Percentiles rank a stretch among this genome's conserved stretches.
phyloP scores from a whole-genome alignment of 805 yeast genomes.

The Zygosaccharomyces bailii region DNA sequence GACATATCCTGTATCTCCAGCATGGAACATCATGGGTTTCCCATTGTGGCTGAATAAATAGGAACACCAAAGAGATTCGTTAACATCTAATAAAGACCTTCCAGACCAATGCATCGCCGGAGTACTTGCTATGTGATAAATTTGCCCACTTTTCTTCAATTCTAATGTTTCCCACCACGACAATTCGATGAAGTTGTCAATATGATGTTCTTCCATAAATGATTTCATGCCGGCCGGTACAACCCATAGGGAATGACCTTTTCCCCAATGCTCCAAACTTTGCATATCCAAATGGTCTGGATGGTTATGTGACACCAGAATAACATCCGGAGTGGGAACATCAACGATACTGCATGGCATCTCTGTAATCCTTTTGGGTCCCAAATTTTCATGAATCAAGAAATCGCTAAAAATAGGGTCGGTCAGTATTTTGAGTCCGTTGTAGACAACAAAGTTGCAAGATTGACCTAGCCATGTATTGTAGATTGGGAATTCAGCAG shows the following conservation, averaged over 20 bases:
- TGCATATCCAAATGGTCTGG: constrained; percentile 87
- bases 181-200: constrained; percentile 66
- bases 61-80: constrained; percentile 84
- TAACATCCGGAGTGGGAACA: constrained; percentile 65
- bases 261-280: constrained; percentile 42
- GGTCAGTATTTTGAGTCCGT: constrained; percentile 71
- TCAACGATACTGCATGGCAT: constrained; percentile 64
- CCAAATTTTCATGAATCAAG: constrained; percentile 58
- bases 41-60: constrained; percentile 66
- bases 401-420: constrained; percentile 78
- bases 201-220: constrained; percentile 56
- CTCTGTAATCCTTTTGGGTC: constrained; percentile 83
- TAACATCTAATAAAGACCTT: constrained; percentile 72
- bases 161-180: constrained; percentile 86
- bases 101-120: constrained; percentile 99
- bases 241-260: constrained; percentile 60
- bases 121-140: constrained; percentile 77
- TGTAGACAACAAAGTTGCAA: constrained; percentile 69
- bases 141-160: constrained; percentile 41
- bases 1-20: constrained; percentile 94
- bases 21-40: constrained; percentile 76
- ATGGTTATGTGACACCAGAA: constrained; percentile 87
- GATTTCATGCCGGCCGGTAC: constrained; percentile 78
- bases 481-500: constrained; percentile 16
- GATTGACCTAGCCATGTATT: constrained; percentile 94